phyloP scores from a whole-genome alignment of 2,329 filamentous ascomycete genomes.

The Cadophora malorum region DNA sequence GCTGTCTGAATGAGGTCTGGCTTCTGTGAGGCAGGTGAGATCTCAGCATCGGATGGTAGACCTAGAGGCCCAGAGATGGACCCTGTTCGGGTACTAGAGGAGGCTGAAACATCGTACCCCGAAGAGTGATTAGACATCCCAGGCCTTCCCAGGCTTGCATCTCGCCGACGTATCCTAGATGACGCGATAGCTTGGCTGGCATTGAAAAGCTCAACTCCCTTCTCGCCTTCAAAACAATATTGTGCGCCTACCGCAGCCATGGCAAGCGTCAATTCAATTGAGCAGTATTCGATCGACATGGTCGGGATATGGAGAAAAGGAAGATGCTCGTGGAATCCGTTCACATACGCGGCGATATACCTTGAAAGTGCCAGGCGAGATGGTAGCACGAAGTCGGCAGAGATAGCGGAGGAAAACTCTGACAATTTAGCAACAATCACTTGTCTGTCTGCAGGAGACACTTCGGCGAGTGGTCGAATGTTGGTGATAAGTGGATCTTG shows the following conservation, averaged over 20 bases:
- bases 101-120: background rate
- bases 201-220: conserved; percentile 66
- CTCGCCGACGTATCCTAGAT: conserved; percentile 63
- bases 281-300: conserved; percentile 66
- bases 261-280: conserved; percentile 71
- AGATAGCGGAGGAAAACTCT: conserved; percentile 67
- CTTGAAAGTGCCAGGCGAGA: conserved; percentile 72
- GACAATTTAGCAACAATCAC: conserved; percentile 52
- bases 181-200: conserved; percentile 63
- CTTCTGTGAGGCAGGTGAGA: conserved; percentile 14
- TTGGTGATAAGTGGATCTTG: conserved; percentile 10
- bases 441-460: conserved; percentile 59
- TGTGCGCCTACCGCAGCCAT: conserved; percentile 72
- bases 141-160: conserved; percentile 55
- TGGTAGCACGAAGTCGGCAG: conserved; percentile 69
- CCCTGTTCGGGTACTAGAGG: background rate
- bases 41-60: conserved; percentile 21
- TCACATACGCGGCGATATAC: conserved; percentile 74
- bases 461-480: conserved; percentile 45
- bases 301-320: conserved; percentile 73
- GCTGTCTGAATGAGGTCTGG: conserved; percentile 61
- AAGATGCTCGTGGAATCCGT: conserved; percentile 66
- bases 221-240: conserved; percentile 66
- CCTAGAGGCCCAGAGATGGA: conserved; percentile 22
- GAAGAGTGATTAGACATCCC: background rate